Conservation (phyloP, 2,329 filamentous ascomycete species). For the Fusarium sp. region DNA sequence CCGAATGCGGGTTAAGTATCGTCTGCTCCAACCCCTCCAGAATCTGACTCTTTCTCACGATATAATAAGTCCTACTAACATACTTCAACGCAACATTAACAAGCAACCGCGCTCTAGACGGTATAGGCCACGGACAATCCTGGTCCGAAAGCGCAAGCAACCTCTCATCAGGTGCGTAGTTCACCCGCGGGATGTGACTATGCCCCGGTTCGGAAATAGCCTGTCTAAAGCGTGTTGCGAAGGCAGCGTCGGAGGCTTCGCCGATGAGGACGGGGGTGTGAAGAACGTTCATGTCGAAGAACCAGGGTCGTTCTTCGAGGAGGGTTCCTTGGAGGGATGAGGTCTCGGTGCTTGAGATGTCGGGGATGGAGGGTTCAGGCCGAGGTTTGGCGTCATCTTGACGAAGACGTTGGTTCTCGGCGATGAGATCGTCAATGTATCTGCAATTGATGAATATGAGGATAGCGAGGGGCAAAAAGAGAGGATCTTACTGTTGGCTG, state of each 20-base stretch:
- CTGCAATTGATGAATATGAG: constrained; percentile 23
- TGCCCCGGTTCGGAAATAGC: constrained; percentile 43
- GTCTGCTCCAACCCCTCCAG: constrained; percentile 48
- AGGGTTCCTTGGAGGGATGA: constrained; percentile 31
- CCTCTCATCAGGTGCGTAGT: constrained; percentile 46
- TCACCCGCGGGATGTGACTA: constrained; percentile 46
- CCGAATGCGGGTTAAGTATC: constrained; percentile 46
- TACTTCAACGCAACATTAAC: constrained; percentile 52
- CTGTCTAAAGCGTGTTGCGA: constrained; percentile 49
- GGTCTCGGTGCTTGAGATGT: constrained; percentile 13
- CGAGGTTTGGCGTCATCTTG: constrained; percentile 23
- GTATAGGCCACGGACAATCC: constrained; percentile 50
- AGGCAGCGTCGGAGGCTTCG: constrained; percentile 49
- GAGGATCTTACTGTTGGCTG: constrained; percentile 40
- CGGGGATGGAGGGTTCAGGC: constrained; percentile 15
- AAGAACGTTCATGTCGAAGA: constrained; percentile 45
- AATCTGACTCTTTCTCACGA: constrained; percentile 50
- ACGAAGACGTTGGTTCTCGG: constrained; percentile 45
- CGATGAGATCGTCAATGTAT: constrained; percentile 47
- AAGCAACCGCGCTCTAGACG: constrained; percentile 41
- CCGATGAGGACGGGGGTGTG: constrained; percentile 47
- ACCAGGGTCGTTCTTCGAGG: constrained; percentile 44
- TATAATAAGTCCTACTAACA: constrained; percentile 52
- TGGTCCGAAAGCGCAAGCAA: constrained; percentile 41
- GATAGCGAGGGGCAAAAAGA: accelerated